Base-by-base conservation (phyloP, 768 basidiomycete genomes). In the Astraeus odoratus region DNA sequence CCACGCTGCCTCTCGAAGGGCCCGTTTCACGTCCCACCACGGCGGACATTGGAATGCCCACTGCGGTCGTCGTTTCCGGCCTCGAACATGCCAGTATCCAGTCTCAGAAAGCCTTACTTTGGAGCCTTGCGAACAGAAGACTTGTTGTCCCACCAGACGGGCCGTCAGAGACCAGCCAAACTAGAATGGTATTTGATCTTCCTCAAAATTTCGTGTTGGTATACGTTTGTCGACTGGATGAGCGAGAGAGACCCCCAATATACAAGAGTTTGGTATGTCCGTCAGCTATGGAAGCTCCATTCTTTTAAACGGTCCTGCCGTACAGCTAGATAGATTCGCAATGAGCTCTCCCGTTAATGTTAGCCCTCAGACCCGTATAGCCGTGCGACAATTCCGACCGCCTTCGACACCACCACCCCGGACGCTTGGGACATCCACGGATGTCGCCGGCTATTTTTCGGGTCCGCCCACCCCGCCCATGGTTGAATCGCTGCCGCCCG, bases 241-340 rank as follows among this genome's bases (percentile, higher is more conserved):
- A 76, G 1, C 68, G 66, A 37, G 84, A 88, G 58, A 68, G 82
- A 46, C 87, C 89, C 1, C 59, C 67, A 0, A 75, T 91, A 41
- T 72, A 83, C 56, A 76, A 77, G 48, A 73, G 68, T 52, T 62
- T 90, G 60, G 87, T 88, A 59, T 51, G 82, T 58, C 19, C 16
- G 13, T 33, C 19, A 34, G 15, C 29, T 39, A 16, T 8, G 15
- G 18, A 5, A 18, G 19, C 0, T 20, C 23, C n/a, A 43, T 29
- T 27, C 8, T 55, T 39, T 50, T 33, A n/a, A 22, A 36, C 22
- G 30, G 31, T 47, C 52, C 44, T 39, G 25, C 29, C 43, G 40
- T 20, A 44, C 27, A 89, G 86, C 71, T 91, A 12, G 86, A 91
- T 58, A 77, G 75, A 54, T 90, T 91, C 58, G 73, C 86, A 2